Base-by-base conservation (phyloP, 768 basidiomycete genomes). In the Termitomyces sp. region DNA sequence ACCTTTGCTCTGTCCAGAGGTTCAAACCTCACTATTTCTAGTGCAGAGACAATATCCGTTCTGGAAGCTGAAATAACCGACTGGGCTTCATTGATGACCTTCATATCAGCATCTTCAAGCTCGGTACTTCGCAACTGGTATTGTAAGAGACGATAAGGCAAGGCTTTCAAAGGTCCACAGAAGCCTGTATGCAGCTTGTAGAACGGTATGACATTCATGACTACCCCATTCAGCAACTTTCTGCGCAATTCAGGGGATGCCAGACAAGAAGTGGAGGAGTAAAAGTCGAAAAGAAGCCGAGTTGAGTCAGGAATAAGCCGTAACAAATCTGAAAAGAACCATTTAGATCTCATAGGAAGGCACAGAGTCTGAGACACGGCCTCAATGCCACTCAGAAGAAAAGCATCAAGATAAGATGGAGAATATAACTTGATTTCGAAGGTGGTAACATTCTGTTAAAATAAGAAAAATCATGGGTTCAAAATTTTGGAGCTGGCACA, bases 311-410 rank as follows among this genome's bases (percentile, higher is more conserved):
- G 67, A 11, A 74, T 65, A 32, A 68, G 71, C 34, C 76, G 77
- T 45, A 73, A 60, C 42, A 82, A 60, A 60, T 86, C 81, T 15
- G 66, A 62, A 9, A 84, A 70, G 48, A 82, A 79, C 70, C 77
- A 78, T 34, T 77, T 74, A 12, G 72, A 75, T 42, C 73, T 71
- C 12, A 79, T 65, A 1, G 76, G 63, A 3, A 76, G 75, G 41
- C 66, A 68, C 45, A 85, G 55, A 2, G 75, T 65, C 48, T 70
- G 72, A 30, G 73, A 66, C 22, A 80, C 60, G 14, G 81, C 64
- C 37, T 80, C 74, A 19, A 79, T 63, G 22, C 82, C 62, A 34
- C 78, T 67, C 34, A 74, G 72, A 45, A 82, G 68, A 54, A 87
- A 75, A 3, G 74, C 65, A 4, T 78, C 70, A 8, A 83, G 61